phyloP scores from a whole-genome alignment of 1,284 basidiomycete species.

The Moesziomyces sp. region DNA sequence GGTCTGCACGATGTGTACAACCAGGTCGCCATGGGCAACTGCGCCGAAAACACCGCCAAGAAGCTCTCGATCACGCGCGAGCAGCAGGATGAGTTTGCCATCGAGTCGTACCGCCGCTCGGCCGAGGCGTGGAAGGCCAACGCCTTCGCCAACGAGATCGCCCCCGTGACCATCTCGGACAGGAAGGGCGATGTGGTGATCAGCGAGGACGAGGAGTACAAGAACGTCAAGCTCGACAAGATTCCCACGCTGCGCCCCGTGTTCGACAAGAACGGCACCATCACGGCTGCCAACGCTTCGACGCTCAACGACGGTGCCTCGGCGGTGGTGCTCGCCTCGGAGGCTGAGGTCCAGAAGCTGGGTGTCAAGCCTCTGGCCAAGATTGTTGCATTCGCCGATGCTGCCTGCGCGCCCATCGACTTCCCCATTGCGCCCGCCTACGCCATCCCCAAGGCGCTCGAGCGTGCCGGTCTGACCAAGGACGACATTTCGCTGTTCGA shows the following conservation, averaged over 20 bases:
- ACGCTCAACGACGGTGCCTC: slow-evolving; percentile 70
- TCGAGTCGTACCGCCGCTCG: slow-evolving; percentile 93
- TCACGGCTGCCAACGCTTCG: slow-evolving; percentile 70
- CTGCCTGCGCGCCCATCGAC: slow-evolving; percentile 94
- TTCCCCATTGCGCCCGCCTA: slow-evolving; percentile 95
- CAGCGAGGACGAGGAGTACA: slow-evolving; percentile 97
- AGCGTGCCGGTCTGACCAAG: slow-evolving; percentile 83
- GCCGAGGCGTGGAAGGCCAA: slow-evolving; percentile 88
- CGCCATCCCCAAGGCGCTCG: slow-evolving; percentile 87
- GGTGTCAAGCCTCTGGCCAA: slow-evolving; percentile 69
- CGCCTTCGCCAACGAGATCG: slow-evolving; percentile 87
- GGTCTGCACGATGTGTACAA: slow-evolving; percentile 74
- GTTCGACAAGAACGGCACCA: slow-evolving; percentile 69
- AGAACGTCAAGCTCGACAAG: slow-evolving; percentile 70
- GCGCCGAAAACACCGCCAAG: slow-evolving; percentile 69
- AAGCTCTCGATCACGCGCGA: slow-evolving; percentile 68
- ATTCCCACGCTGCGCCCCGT: slow-evolving; percentile 68
- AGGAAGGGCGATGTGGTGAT: slow-evolving; percentile 88
- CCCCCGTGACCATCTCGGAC: slow-evolving; percentile 79
- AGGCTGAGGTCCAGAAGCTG: slow-evolving; percentile 64
- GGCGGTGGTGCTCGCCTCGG: slow-evolving; percentile 68
- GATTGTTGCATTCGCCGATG: slow-evolving; percentile 83
- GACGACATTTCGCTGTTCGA: slow-evolving; percentile 93
- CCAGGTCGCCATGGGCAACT: slow-evolving; percentile 60
- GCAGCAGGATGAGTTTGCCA: slow-evolving; percentile 75